These are phyloP conservation scores for Manihot esculenta DNA, from an alignment of 441 rosid species.

Conservation along the genomic window DNA sequence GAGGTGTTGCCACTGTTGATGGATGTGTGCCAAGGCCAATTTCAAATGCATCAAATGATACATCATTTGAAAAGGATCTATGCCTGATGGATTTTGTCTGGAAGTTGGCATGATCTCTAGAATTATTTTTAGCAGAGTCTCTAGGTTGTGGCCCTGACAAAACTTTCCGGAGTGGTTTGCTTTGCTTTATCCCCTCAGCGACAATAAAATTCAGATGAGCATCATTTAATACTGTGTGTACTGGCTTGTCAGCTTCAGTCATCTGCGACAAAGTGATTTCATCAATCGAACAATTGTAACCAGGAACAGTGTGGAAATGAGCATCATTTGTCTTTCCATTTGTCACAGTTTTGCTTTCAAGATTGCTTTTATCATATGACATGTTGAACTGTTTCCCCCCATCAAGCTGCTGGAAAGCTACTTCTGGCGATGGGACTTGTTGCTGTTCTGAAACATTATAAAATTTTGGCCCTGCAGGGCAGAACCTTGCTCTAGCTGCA, in stretches of 20 bases:
- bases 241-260: conserved; percentile 33
- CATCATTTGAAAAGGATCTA: conserved; percentile 41
- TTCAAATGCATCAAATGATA: conserved; percentile 41
- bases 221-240: conserved; percentile 25
- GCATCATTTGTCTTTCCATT: conserved; percentile 46
- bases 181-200: conserved; percentile 27
- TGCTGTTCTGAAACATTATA: conserved; percentile 26
- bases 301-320: conserved; percentile 49
- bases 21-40: conserved; percentile 29
- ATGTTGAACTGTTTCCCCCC: conserved; percentile 43
- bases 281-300: conserved; percentile 46
- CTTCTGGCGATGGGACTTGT: conserved; percentile 30
- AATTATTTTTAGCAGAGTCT: conserved; percentile 19
- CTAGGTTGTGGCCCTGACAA: conserved; percentile 32
- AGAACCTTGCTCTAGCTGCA: conserved; percentile 33
- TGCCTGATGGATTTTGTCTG: conserved; percentile 27
- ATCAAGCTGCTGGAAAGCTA: conserved; percentile 28
- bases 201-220: conserved; percentile 20
- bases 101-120: conserved; percentile 25
- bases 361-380: conserved; percentile 42
- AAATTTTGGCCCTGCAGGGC: conserved; percentile 26
- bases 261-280: conserved; percentile 30
- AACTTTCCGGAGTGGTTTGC: conserved; percentile 30
- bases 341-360: conserved; percentile 34
- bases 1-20: conserved; percentile 29